phyloP scores from a whole-genome alignment of 441 rosid genomes.

The Biscutella auriculata region DNA sequence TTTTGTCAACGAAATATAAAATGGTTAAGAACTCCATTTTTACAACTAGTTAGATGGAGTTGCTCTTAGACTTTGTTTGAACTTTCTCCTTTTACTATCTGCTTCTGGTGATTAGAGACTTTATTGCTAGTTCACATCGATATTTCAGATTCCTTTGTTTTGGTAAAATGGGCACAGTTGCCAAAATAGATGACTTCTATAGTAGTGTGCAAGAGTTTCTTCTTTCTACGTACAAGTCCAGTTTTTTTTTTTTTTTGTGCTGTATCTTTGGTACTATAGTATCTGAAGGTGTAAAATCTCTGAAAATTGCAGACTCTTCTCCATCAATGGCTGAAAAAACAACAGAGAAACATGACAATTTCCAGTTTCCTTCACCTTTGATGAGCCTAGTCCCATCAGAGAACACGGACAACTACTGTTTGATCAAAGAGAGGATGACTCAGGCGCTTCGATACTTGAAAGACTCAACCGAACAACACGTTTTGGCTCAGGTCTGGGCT shows the following conservation, averaged over 20 bases:
- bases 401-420: conserved; percentile 44
- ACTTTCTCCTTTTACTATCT: too few relatives aligned
- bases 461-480: conserved; percentile 74
- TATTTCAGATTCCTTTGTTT: neutral
- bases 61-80: too few relatives aligned
- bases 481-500: conserved; percentile 90
- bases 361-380: conserved; percentile 45
- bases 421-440: conserved; percentile 84
- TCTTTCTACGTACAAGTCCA: neutral
- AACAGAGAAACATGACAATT: conserved; percentile 29
- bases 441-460: conserved; percentile 71
- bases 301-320: conserved; percentile 35
- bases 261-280: neutral
- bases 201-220: neutral
- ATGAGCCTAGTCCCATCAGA: conserved; percentile 39
- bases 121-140: neutral
- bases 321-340: conserved; percentile 28
- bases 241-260: neutral
- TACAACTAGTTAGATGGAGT: too few relatives aligned
- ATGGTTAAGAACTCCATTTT: too few relatives aligned
- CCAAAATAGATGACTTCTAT: conserved; percentile 7
- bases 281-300: neutral
- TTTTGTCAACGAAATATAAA: too few relatives aligned
- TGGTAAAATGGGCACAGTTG: neutral
- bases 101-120: neutral